Evolutionary conservation across 805 yeast species (phyloP).

Genomic region (Ogataea sp.): DNA sequence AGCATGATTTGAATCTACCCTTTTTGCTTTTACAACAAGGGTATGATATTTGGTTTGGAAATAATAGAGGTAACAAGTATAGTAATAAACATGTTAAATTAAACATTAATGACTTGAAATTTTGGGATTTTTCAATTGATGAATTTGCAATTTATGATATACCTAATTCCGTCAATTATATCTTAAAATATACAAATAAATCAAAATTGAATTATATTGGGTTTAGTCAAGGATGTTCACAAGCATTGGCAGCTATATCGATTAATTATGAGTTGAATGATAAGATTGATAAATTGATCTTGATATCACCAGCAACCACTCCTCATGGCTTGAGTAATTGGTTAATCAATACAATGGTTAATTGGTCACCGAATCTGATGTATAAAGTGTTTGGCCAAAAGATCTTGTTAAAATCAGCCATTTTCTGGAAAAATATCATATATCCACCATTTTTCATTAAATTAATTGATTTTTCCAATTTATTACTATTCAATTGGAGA

Average conservation of each 20-base stretch:
- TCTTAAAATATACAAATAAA: constrained; percentile 43
- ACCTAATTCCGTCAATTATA: constrained; percentile 75
- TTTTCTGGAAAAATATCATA: constrained; percentile 69
- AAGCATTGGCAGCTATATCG: constrained; percentile 80
- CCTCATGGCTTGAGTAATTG: constrained; percentile 79
- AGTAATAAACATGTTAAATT: constrained; percentile 64
- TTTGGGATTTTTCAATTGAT: constrained; percentile 92
- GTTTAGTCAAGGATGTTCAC: constrained; percentile 94
- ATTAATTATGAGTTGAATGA: constrained; percentile 59
- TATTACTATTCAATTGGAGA: constrained; percentile 72
- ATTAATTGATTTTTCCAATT: constrained; percentile 64
- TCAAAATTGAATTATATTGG: constrained; percentile 64
- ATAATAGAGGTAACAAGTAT: constrained; percentile 87
- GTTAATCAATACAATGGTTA: constrained; percentile 66
- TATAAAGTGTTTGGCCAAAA: constrained; percentile 68
- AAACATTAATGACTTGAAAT: constrained; percentile 33
- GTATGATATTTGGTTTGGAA: constrained; percentile 92
- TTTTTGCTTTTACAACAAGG: constrained; percentile 72
- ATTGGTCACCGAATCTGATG: constrained; percentile 69
- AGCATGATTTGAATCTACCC: constrained; percentile 48
- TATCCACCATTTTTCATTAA: constrained; percentile 69
- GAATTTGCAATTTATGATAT: constrained; percentile 90
- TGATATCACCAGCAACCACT: constrained; percentile 86
- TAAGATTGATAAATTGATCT: constrained; percentile 39
- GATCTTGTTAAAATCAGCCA: constrained; percentile 52